Evolutionary conservation across 768 basidiomycete species (phyloP).

Genomic region (Pholiota conissans): DNA sequence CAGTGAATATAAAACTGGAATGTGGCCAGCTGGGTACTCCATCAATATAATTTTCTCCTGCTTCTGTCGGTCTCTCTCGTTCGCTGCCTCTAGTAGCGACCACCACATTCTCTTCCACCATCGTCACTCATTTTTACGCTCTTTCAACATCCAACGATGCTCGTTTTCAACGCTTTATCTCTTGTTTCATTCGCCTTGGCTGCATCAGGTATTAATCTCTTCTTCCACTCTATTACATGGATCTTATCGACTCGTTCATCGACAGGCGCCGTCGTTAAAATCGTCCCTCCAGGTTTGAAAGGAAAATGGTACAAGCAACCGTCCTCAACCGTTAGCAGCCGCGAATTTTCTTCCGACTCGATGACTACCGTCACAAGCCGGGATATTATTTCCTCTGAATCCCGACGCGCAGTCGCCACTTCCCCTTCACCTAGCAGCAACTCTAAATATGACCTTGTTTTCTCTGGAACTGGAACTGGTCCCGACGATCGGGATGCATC

Average conservation of each 20-base stretch:
- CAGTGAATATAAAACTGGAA: not conserved
- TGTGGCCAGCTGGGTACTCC: not conserved
- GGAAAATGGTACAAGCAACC: not conserved
- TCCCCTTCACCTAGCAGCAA: not conserved
- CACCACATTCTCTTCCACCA: not conserved
- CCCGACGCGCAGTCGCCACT: not conserved
- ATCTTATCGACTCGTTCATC: no score
- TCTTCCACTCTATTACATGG: no score
- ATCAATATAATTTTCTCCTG: not conserved
- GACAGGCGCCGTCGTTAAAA: not conserved
- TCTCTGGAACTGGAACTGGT: not conserved
- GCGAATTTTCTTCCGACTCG: not conserved
- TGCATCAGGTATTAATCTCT: not conserved
- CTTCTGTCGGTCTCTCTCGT: not conserved
- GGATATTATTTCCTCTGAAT: not conserved
- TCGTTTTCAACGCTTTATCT: not conserved
- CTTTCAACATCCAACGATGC: not conserved
- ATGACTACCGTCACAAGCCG: not conserved
- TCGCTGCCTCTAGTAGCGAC: not conserved
- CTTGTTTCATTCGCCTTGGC: not conserved
- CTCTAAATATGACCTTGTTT: not conserved
- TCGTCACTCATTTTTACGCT: not conserved
- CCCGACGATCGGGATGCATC: conserved; percentile 2
- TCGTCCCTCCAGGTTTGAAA: not conserved
- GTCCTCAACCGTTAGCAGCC: not conserved